phyloP scores from a whole-genome alignment of 129 eudicot genomes.

The Tagetes erecta region DNA sequence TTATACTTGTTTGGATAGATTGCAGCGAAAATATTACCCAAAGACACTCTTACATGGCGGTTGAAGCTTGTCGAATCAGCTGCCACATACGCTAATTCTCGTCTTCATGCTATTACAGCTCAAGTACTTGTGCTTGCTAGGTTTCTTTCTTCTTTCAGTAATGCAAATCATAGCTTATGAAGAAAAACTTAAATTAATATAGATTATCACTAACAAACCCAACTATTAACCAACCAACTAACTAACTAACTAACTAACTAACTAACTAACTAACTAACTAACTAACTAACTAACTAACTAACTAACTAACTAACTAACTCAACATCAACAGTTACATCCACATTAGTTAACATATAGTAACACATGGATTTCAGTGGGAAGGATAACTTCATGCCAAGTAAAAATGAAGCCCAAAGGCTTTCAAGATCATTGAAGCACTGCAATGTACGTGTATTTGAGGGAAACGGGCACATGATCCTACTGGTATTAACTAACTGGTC shows the following conservation, averaged over 20 bases:
- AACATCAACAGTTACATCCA: neutral
- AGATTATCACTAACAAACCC: neutral
- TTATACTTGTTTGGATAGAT: constrained; percentile 4
- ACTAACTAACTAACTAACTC: neutral
- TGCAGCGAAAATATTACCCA: constrained; percentile 26
- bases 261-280: neutral
- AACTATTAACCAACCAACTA: neutral
- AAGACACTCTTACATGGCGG: constrained; percentile 54
- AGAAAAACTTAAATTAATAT: neutral
- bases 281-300: neutral
- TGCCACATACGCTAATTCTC: constrained; percentile 60
- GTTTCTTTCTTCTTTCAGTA: constrained; percentile 22
- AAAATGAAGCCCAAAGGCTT: constrained; percentile 72
- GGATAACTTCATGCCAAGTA: constrained; percentile 72
- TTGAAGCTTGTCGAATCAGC: constrained; percentile 59
- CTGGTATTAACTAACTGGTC: constrained; percentile 47
- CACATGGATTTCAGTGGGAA: constrained; percentile 63
- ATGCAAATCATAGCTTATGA: neutral
- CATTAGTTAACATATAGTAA: neutral
- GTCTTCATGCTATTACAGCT: constrained; percentile 56
- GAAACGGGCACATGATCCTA: constrained; percentile 72
- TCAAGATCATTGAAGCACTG: constrained; percentile 52
- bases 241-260: neutral
- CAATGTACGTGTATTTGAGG: constrained; percentile 55
- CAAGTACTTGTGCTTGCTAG: constrained; percentile 61